A percentile compares a stretch with the other conserved stretches of the same genome.
Conservation (phyloP, 208 protist genomes). For the Jaenimonas drosophilae region DNA sequence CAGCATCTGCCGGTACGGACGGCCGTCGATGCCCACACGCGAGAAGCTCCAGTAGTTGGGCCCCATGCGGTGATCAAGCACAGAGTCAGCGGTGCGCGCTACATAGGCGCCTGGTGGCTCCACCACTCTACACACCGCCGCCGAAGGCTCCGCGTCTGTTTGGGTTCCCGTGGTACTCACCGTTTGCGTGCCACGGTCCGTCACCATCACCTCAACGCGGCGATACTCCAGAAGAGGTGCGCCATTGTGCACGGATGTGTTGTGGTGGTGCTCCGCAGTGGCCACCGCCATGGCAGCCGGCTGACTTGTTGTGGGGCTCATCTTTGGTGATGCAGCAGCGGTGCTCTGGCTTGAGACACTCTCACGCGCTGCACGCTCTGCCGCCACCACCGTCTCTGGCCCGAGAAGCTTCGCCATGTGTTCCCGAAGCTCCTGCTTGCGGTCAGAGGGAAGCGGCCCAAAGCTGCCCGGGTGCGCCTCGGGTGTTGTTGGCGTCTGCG, state of each 20-base stretch:
- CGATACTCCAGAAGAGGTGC: slow-evolving; percentile 9
- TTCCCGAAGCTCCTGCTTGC: no score
- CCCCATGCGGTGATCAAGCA: background rate
- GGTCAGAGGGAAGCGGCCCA: no score
- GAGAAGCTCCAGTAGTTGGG: no score
- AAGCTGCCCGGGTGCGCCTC: no score
- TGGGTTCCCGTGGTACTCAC: slow-evolving; percentile 51
- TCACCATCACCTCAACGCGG: slow-evolving; percentile 66
- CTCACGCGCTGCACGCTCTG: no score
- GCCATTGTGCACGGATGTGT: background rate
- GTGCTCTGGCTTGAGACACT: no score
- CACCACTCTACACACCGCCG: no score
- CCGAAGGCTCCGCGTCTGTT: slow-evolving; percentile 58
- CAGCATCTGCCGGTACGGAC: slow-evolving; percentile 21
- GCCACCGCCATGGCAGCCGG: background rate
- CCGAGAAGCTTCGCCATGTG: no score
- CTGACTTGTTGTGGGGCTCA: background rate
- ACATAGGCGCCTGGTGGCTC: background rate
- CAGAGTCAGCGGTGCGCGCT: background rate
- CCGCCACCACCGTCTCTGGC: no score
- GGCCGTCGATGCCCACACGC: slow-evolving; percentile 20
- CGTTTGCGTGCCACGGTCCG: slow-evolving; percentile 80
- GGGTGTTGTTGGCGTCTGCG: no score
- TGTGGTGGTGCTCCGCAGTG: background rate
- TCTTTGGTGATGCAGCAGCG: background rate